A percentile compares a stretch with the other conserved stretches of the same genome.
phyloP scores from a whole-genome alignment of 2,329 filamentous ascomycete genomes.

The Hypoxylon sp. region DNA sequence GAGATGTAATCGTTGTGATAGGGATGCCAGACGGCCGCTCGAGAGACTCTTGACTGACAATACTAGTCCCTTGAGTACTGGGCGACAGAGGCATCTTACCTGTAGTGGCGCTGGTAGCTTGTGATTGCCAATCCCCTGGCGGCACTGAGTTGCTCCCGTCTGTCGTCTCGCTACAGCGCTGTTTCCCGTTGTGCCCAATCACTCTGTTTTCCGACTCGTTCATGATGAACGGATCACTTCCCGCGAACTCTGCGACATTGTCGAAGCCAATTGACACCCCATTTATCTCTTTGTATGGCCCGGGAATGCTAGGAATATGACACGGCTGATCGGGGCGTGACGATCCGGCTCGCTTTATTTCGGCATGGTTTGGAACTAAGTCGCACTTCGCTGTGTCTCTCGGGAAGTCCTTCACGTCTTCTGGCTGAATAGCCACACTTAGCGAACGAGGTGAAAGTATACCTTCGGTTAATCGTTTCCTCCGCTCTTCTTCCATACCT shows the following conservation, averaged over 20 bases:
- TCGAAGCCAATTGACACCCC: conserved; percentile 64
- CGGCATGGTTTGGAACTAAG: conserved; percentile 48
- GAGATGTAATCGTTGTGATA: conserved; percentile 58
- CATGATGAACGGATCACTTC: conserved; percentile 65
- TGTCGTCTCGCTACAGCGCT: conserved; percentile 73
- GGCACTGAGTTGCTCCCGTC: conserved; percentile 71
- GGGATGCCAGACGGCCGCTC: conserved; percentile 65
- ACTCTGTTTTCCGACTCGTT: conserved; percentile 57
- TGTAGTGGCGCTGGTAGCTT: conserved; percentile 74
- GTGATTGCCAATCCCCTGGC: conserved; percentile 73
- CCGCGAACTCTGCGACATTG: conserved; percentile 63
- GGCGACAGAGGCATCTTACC: conserved; percentile 76
- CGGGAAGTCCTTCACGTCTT: conserved; percentile 43
- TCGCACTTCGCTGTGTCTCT: conserved; percentile 40
- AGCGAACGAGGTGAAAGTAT: conserved; percentile 63
- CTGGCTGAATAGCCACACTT: conserved; percentile 57
- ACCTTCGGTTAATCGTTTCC: conserved; percentile 58
- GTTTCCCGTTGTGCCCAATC: conserved; percentile 60
- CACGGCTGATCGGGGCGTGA: conserved; percentile 48
- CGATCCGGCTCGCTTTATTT: conserved; percentile 49
- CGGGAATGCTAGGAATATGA: conserved; percentile 55
- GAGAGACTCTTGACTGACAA: conserved; percentile 72
- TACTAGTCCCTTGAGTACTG: conserved; percentile 76
- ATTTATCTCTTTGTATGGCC: conserved; percentile 61
- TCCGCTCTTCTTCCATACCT: conserved; percentile 60